phyloP scores from a whole-genome alignment of 1,139 yeast species.

The Pichia sp. region DNA sequence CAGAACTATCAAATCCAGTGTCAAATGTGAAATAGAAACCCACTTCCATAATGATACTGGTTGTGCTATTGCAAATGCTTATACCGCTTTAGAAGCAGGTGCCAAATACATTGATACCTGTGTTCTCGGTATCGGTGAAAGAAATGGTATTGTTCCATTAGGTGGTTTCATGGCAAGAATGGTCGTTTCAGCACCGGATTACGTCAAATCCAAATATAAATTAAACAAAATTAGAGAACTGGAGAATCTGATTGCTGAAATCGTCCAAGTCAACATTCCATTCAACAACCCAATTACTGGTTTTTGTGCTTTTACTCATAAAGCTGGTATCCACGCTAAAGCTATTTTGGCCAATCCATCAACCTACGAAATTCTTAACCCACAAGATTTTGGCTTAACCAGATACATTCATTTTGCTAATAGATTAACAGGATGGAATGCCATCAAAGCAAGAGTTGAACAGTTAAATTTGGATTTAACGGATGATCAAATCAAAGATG shows the following conservation, averaged over 20 bases:
- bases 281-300: constrained; percentile 57
- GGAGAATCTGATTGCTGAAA: constrained; percentile 50
- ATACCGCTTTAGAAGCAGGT: constrained; percentile 56
- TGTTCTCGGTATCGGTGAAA: constrained; percentile 52
- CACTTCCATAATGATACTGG: constrained; percentile 59
- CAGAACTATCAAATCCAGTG: constrained; percentile 49
- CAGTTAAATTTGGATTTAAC: constrained; percentile 51
- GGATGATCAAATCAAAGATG: constrained; percentile 50
- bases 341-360: constrained; percentile 55
- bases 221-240: constrained; percentile 46
- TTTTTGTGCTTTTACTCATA: constrained; percentile 55
- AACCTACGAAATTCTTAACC: constrained; percentile 49
- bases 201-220: constrained; percentile 48
- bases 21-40: constrained; percentile 49
- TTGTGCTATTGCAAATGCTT: constrained; percentile 55
- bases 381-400: constrained; percentile 49
- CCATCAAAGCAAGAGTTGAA: constrained; percentile 57
- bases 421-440: constrained; percentile 54
- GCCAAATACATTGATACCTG: constrained; percentile 50
- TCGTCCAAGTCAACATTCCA: constrained; percentile 50
- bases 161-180: constrained; percentile 58
- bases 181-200: constrained; percentile 53
- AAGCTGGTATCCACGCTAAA: constrained; percentile 56
- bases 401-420: constrained; percentile 53
- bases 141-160: constrained; percentile 53